Base-by-base conservation (phyloP, 2,329 filamentous ascomycete genomes). In the Calonectria leucothoes region DNA sequence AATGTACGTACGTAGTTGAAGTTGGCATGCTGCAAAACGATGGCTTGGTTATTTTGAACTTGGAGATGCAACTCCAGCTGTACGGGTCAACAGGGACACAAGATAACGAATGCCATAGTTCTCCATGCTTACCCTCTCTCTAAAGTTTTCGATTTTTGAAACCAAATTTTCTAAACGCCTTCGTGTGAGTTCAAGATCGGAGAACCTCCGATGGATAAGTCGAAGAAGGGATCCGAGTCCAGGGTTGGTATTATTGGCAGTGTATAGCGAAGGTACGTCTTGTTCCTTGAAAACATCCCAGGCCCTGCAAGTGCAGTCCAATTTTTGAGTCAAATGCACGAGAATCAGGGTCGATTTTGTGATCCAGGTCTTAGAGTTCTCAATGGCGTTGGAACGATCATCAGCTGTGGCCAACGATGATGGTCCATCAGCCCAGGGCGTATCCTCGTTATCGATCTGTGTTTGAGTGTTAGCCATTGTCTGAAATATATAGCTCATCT, bases 31-130 rank as follows among this genome's bases (percentile, higher is more conserved):
- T 39, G 33, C 14, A 61, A 39, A 39, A 39, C 6, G 10, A 61
- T 39, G 1, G 33, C 23, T 15, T 61, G 55, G 25, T 27, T 39
- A 15, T 27, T 61, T 61, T 61, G 55, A 7, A 61, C 55, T 20
- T 61, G 23, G 4, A 61, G 17, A 61, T 39, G 55, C 2, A 61
- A 25, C 27, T 61, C 35, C 7, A 61, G 55, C 55, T 61, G 12
- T 12, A 1, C 1, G 2, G 1, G 33, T 39, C 29, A 61, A 6
- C 7, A 3, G 25, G n/a, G 4, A 14, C 3, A 17, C n/a, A 10
- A 27, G 20, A 12, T 3, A 23, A 35, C 1, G 1, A 17, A 1
- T 7, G 5, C 2, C 4, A 11, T 3, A 12, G 2, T 27, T 2
- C 3, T 6, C 2, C 4, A 25, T 20, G 11, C 55, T 15, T 20